phyloP scores from a whole-genome alignment of 257 asterid genomes.

The Solanum piurae region DNA sequence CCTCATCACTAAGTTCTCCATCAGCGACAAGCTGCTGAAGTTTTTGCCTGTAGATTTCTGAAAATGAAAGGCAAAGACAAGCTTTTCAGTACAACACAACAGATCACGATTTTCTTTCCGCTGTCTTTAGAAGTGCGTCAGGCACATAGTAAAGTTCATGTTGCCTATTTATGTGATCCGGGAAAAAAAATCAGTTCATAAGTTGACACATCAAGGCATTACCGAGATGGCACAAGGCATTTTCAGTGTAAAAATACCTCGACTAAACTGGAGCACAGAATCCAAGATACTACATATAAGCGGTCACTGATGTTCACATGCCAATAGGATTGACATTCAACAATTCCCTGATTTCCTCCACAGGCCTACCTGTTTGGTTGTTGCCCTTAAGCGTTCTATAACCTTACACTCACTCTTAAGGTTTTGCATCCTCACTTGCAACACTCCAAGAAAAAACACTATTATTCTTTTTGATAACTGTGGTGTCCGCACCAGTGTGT shows the following conservation, averaged over 20 bases:
- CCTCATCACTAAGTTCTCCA: constrained; percentile 85
- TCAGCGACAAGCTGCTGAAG: constrained; percentile 63
- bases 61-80: not conserved
- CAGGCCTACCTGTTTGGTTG: not conserved
- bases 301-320: not conserved
- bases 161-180: not conserved
- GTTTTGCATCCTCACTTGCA: not conserved
- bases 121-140: not conserved
- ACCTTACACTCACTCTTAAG: not conserved
- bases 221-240: not conserved
- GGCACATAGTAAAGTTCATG: not conserved
- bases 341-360: not conserved
- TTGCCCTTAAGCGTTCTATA: not conserved
- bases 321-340: not conserved
- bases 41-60: constrained; percentile 84
- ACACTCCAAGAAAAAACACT: not conserved
- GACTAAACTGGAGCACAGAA: not conserved
- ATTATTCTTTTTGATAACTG: not conserved
- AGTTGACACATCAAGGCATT: not conserved
- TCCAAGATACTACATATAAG: not conserved
- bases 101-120: not conserved
- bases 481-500: not conserved
- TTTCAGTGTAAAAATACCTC: not conserved
- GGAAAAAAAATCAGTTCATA: not conserved
- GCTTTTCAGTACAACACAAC: not conserved